Base-by-base conservation (phyloP, 371 early-diverging fungal genomes). In the Sporodiniella umbellata region DNA sequence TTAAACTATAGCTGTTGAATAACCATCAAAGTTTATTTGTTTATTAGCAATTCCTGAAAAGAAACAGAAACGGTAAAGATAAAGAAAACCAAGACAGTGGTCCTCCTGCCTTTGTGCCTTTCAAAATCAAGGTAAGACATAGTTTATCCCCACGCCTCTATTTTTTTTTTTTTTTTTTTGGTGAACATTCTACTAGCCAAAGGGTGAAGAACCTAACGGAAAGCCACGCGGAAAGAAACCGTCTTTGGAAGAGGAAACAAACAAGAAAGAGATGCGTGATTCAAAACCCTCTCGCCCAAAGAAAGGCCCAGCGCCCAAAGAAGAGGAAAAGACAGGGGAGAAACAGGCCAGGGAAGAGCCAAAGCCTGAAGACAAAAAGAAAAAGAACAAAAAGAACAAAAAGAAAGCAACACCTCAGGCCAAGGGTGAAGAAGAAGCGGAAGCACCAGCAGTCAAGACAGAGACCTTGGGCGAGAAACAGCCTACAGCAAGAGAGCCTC, bases 91-190 rank as follows among this genome's bases (percentile, higher is more conserved):
- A 23, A 12, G 48, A 45, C 23, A 57, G 52, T 38, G 66, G 68
- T 0, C 75, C 75, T 7, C 75, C 75, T 12, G 60, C 64, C 8
- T 74, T 74, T 62, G 60, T 74, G 8, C 71, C 71, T 6, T 74
- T 66, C 26, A 74, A 74, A 47, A 31, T 70, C 39, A 55, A 70
- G 56, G 61, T 53, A 56, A 56, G 4, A n/a, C n/a, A n/a, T n/a
- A n/a, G n/a, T n/a, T n/a, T n/a, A n/a, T n/a, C n/a, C n/a, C n/a
- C n/a, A n/a, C n/a, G n/a, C n/a, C n/a, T n/a, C n/a, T n/a, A n/a
- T n/a, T n/a, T n/a, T n/a, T n/a, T n/a, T n/a, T n/a, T n/a, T n/a
- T n/a, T n/a, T n/a, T n/a, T n/a, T n/a, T n/a, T n/a, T n/a, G n/a
- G n/a, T n/a, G n/a, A n/a, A n/a, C n/a, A n/a, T n/a, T n/a, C n/a